Conservation (phyloP, 108 stramenopile species). For the Pelagomonas calceolata region DNA sequence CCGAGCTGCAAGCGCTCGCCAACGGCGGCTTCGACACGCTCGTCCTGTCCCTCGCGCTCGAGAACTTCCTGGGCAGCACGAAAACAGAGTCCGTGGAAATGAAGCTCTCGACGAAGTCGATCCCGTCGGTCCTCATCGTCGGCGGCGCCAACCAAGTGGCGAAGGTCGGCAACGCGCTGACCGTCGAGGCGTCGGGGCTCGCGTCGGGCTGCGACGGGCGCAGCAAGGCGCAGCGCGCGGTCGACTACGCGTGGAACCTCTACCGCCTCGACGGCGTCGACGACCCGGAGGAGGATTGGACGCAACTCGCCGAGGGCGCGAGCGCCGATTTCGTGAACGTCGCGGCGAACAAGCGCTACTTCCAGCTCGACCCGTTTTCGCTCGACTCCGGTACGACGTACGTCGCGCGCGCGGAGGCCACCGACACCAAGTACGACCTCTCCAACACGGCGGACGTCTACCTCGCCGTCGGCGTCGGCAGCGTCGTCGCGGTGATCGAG, state of each 20-base stretch:
- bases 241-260: neutral
- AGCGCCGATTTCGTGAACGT: neutral
- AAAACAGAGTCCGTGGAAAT: neutral
- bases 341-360: neutral
- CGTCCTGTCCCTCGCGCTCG: neutral
- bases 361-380: neutral
- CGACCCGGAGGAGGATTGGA: neutral
- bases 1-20: neutral
- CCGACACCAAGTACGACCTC: neutral
- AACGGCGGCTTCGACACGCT: neutral
- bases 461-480: neutral
- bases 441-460: neutral
- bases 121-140: neutral
- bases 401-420: neutral
- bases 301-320: too few species aligned
- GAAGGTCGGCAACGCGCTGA: neutral
- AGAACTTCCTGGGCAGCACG: neutral
- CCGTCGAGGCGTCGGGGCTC: neutral
- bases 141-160: neutral
- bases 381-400: neutral
- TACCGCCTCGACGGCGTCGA: neutral
- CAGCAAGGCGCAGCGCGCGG: neutral
- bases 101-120: neutral
- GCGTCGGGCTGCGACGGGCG: neutral
- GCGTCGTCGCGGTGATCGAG: neutral